Percentiles rank a stretch among this genome's conserved stretches.
Conservation (phyloP, 2,329 filamentous ascomycete genomes). For the Tolypocladium paradoxum region DNA sequence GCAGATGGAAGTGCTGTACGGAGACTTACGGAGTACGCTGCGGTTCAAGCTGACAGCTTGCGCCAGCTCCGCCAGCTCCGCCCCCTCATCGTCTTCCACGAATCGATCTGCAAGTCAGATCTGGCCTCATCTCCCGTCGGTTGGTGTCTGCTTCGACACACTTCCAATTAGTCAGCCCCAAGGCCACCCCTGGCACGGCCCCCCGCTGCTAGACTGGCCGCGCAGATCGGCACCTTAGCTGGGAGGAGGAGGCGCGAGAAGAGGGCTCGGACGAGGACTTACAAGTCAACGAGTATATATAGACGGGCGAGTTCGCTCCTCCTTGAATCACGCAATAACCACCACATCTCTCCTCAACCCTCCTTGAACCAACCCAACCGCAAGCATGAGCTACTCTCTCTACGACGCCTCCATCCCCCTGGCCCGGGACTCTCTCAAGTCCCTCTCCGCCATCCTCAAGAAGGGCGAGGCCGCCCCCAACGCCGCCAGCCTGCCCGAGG, state of each 20-base stretch:
- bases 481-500: conserved; percentile 18
- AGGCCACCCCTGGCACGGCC: not conserved
- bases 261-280: not conserved
- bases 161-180: not conserved
- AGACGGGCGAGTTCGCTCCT: not conserved
- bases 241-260: not conserved
- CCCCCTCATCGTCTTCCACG: not conserved
- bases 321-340: not conserved
- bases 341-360: not conserved
- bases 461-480: conserved; percentile 23
- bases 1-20: too few relatives aligned
- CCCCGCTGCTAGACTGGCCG: not conserved
- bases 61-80: not conserved
- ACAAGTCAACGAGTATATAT: not conserved
- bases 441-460: conserved; percentile 23
- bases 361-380: not conserved
- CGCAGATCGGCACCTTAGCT: not conserved
- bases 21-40: too few relatives aligned
- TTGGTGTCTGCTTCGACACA: not conserved
- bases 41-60: not conserved
- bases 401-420: conserved; percentile 27
- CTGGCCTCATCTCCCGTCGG: not conserved
- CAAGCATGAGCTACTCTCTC: conserved; percentile 27
- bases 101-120: not conserved
- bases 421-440: conserved; percentile 19